Conservation (phyloP, 2,329 filamentous ascomycete species). For the Aspergillus pseudoviridinutans region DNA sequence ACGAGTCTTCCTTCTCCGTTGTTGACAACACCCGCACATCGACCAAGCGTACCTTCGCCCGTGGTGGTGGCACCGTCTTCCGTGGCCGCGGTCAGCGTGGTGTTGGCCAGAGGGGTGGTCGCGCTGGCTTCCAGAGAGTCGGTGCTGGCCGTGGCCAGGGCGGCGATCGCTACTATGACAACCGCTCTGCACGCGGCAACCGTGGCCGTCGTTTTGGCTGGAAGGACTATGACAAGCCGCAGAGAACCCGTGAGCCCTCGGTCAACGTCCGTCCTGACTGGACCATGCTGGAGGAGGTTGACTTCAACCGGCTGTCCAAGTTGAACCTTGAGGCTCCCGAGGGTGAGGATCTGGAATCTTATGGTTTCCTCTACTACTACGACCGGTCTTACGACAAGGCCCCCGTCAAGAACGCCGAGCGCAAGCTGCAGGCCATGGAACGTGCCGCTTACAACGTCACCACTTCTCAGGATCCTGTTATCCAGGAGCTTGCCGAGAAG, state of each 20-base stretch:
- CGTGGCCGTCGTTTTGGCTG: constrained; percentile 87
- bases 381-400: constrained; percentile 93
- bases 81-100: constrained; percentile 74
- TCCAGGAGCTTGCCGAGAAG: constrained; percentile 94
- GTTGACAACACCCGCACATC: constrained; percentile 92
- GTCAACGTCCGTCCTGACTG: constrained; percentile 96
- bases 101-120: constrained; percentile 65
- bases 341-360: constrained; percentile 90
- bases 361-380: constrained; percentile 98
- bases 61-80: constrained; percentile 86
- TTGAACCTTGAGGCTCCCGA: constrained; percentile 93
- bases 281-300: constrained; percentile 95
- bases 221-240: constrained; percentile 98
- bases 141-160: constrained; percentile 65
- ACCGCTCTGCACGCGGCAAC: constrained; percentile 65
- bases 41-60: constrained; percentile 74
- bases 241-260: constrained; percentile 91
- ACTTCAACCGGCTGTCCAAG: constrained; percentile 92
- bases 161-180: constrained; percentile 63
- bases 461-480: constrained; percentile 90
- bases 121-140: constrained; percentile 69
- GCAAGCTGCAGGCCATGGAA: constrained; percentile 82
- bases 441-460: constrained; percentile 98
- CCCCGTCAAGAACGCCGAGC: constrained; percentile 82
- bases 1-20: constrained; percentile 96